These are phyloP conservation scores for Apophysomyces elegans DNA, from an alignment of 371 early-diverging fungal genomes.

Conservation along the genomic window DNA sequence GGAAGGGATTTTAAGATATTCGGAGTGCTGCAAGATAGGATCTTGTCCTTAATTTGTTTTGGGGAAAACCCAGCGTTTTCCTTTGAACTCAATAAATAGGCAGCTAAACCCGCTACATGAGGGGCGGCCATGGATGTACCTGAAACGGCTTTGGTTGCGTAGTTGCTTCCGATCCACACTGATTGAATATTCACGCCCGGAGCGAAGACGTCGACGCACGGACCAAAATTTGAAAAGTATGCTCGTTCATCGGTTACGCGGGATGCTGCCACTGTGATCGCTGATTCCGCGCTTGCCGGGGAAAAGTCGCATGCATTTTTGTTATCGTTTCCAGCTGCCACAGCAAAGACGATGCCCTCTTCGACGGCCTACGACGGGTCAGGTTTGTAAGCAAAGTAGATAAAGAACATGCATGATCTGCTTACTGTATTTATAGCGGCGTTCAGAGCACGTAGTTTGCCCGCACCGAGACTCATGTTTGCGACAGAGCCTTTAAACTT, in stretches of 20 bases:
- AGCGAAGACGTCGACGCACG: conserved; percentile 91
- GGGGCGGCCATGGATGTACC: conserved; percentile 99
- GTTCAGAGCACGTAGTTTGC: conserved; percentile 80
- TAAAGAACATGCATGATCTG: background rate
- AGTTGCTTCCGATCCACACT: conserved; percentile 81
- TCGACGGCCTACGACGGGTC: conserved; percentile 59
- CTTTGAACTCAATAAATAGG: conserved; percentile 73
- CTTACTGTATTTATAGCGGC: conserved; percentile 71
- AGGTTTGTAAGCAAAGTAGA: background rate
- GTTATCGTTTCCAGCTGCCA: conserved; percentile 98
- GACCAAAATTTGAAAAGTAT: conserved; percentile 89
- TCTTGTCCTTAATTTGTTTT: conserved; percentile 79
- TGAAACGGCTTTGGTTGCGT: conserved; percentile 83
- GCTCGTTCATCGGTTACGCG: conserved; percentile 82
- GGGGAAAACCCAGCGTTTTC: conserved; percentile 72
- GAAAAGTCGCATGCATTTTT: conserved; percentile 93
- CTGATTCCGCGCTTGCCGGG: conserved; percentile 86
- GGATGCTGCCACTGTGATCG: conserved; percentile 97
- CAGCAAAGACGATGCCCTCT: conserved; percentile 86
- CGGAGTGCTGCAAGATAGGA: conserved; percentile 69
- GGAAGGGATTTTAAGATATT: conserved; percentile 68
- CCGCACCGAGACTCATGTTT: conserved; percentile 94
- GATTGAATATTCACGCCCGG: conserved; percentile 92
- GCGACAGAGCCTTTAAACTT: conserved; percentile 78
- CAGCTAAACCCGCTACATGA: conserved; percentile 95